Percentiles rank a stretch among this genome's conserved stretches.
Conservation (phyloP, 2,329 filamentous ascomycete species). For the Phoma sp. region DNA sequence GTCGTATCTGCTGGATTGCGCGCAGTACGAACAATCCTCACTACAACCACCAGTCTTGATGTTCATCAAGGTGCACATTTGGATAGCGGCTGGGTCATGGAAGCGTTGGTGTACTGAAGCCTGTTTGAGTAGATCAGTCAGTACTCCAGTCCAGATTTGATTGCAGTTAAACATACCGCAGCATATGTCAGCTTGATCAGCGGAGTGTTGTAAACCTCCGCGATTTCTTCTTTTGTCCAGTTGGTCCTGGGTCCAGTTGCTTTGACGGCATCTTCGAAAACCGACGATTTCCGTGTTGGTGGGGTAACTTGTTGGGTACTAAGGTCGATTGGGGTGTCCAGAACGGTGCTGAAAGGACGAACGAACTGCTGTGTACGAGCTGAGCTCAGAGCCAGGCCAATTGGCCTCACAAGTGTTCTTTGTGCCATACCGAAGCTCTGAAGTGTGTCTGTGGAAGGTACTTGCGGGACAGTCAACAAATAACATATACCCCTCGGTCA, state of each 20-base stretch:
- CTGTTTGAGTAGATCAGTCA: slow-evolving; percentile 52
- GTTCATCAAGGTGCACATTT: slow-evolving; percentile 95
- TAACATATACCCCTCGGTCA: slow-evolving; percentile 17
- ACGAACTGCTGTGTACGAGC: slow-evolving; percentile 12
- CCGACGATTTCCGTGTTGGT: slow-evolving; percentile 20
- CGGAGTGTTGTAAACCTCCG: slow-evolving; percentile 80
- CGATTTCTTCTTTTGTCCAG: slow-evolving; percentile 84
- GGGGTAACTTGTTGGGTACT: slow-evolving; percentile 29
- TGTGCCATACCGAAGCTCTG: slow-evolving; percentile 16
- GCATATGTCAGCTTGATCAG: slow-evolving; percentile 79
- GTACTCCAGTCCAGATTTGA: not conserved
- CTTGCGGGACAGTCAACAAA: slow-evolving; percentile 10
- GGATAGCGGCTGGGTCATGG: slow-evolving; percentile 81
- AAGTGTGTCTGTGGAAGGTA: slow-evolving; percentile 9
- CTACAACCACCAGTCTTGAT: slow-evolving; percentile 94
- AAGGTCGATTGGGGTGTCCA: slow-evolving; percentile 38
- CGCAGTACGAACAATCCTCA: slow-evolving; percentile 93
- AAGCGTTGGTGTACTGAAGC: slow-evolving; percentile 81
- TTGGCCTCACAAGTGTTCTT: slow-evolving; percentile 14
- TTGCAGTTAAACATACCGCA: slow-evolving; percentile 59
- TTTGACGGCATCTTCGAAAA: slow-evolving; percentile 59
- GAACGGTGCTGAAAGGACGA: slow-evolving; percentile 43
- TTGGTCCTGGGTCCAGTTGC: slow-evolving; percentile 69
- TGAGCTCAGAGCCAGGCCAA: slow-evolving; percentile 13
- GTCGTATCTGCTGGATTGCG: slow-evolving; percentile 81